Percentiles rank a stretch among this genome's conserved stretches.
Evolutionary conservation across 495 filamentous ascomycete species (phyloP).

Genomic region (Oidiodendron maius): DNA sequence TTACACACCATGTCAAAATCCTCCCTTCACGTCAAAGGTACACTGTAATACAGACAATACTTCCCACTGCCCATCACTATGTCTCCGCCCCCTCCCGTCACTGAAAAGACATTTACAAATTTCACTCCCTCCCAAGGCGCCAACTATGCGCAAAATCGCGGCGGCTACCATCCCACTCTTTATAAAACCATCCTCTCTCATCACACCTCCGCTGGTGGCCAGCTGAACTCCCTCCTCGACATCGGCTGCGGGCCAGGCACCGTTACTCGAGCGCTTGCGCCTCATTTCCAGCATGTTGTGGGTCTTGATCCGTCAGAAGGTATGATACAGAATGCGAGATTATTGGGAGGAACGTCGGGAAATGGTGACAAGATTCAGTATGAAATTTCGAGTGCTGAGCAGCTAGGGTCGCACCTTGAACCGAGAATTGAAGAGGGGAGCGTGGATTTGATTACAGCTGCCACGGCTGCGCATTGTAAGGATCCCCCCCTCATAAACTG

Average conservation of each 20-base stretch:
- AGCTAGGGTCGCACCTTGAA: constrained; percentile 8
- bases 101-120: constrained; percentile 35
- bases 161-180: constrained; percentile 34
- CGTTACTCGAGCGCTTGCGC: constrained; percentile 70
- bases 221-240: constrained; percentile 40
- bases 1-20: no score
- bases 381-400: constrained; percentile 39
- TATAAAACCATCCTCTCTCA: constrained; percentile 39
- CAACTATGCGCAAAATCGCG: constrained; percentile 36
- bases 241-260: constrained; percentile 54
- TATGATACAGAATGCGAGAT: constrained; percentile 45
- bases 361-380: constrained; percentile 31
- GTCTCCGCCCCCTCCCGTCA: no score
- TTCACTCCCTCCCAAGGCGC: constrained; percentile 37
- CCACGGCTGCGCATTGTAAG: constrained; percentile 41
- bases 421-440: constrained; percentile 21
- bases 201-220: constrained; percentile 42
- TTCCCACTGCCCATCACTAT: no score
- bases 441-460: constrained; percentile 47
- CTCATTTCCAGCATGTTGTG: constrained; percentile 55
- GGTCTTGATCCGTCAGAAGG: constrained; percentile 46
- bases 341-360: constrained; percentile 24
- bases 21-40: no score
- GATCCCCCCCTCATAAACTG: neutral
- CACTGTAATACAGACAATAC: no score